Conservation (phyloP, 1,284 basidiomycete species). For the Ustilago cynodontis region DNA sequence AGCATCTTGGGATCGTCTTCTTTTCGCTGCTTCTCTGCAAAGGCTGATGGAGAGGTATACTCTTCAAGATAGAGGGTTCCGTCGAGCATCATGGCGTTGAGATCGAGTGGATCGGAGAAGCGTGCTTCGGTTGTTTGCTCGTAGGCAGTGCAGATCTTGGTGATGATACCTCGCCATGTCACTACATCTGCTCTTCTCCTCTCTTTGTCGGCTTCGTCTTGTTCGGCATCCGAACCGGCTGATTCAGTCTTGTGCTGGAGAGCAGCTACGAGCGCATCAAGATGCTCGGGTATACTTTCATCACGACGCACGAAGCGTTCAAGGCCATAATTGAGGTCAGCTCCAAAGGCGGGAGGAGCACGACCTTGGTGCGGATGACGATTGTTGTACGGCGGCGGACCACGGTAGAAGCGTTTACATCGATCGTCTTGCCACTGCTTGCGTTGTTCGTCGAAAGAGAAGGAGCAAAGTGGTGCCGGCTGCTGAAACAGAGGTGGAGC, state of each 20-base stretch:
- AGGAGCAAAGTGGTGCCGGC: constrained; percentile 47
- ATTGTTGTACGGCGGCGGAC: constrained; percentile 45
- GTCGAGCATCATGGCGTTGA: constrained; percentile 71
- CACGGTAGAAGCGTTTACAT: constrained; percentile 43
- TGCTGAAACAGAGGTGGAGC: constrained; percentile 44
- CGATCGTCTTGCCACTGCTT: constrained; percentile 55
- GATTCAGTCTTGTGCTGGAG: constrained; percentile 47
- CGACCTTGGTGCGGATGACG: constrained; percentile 21
- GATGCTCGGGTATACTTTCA: constrained; percentile 73
- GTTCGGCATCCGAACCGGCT: not conserved
- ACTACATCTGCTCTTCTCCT: constrained; percentile 73
- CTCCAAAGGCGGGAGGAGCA: constrained; percentile 28
- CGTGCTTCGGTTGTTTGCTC: constrained; percentile 49
- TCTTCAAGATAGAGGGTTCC: constrained; percentile 85
- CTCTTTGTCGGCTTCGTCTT: constrained; percentile 37
- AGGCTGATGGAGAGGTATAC: constrained; percentile 75
- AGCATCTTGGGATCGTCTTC: constrained; percentile 28
- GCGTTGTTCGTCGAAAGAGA: constrained; percentile 55
- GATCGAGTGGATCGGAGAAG: constrained; percentile 75
- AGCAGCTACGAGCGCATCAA: constrained; percentile 45
- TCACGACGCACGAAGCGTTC: constrained; percentile 78
- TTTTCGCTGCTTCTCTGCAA: constrained; percentile 76
- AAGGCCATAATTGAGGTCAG: constrained; percentile 69
- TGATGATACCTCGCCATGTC: constrained; percentile 90
- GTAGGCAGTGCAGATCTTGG: constrained; percentile 74